Evolutionary conservation across 179 eudicot genomes (phyloP), one percentile per base, ranked within the genome.

Genomic region (Spergularia azorica): DNA sequence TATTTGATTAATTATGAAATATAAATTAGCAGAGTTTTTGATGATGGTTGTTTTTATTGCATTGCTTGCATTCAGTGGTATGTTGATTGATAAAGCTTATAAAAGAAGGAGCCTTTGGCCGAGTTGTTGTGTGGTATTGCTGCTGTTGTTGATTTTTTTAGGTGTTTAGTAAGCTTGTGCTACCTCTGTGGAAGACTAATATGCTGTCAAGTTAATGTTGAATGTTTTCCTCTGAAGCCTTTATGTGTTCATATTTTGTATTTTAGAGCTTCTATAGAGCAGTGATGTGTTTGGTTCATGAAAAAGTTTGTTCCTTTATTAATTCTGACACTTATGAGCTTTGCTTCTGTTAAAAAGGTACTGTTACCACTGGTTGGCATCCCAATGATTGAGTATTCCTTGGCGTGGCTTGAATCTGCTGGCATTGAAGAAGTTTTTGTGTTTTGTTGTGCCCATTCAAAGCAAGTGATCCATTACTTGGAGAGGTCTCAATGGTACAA

Each of bases 361-460:
- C 93, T 93, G 14, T 76, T 95, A 63, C 97, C 98, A 50, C 79
- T 95, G 80, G 97, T 86, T 72, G 95, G 91, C 72, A 83, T 81
- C 54, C 98, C 97, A 38, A 93, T 95, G 98, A 95, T 93, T 50
- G 97, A 93, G 70, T 95, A 91, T 81, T 89, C 98, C 75, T 84
- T 95, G 78, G 87, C 93, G 16, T 95, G 98, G 98, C 98, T 95
- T 74, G 98, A 95, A 79, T 90, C 95, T 69, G 95, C 95, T 67
- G 98, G 92, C 59, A 89, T 95, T 56, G 95, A 91, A 81, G 98
- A 95, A 86, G 97, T 91, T 70, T 91, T 88, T 68, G 97, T 95
- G 57, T 91, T 95, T 66, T 92, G 97, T 80, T 95, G 97, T 76
- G 96, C 98, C 79, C 98, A 95, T 77, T 91, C 97, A n/a, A 89